These are phyloP conservation scores for Mortierella hygrophila DNA, from an alignment of 192 early-diverging fungal genomes.

Conservation along the genomic window DNA sequence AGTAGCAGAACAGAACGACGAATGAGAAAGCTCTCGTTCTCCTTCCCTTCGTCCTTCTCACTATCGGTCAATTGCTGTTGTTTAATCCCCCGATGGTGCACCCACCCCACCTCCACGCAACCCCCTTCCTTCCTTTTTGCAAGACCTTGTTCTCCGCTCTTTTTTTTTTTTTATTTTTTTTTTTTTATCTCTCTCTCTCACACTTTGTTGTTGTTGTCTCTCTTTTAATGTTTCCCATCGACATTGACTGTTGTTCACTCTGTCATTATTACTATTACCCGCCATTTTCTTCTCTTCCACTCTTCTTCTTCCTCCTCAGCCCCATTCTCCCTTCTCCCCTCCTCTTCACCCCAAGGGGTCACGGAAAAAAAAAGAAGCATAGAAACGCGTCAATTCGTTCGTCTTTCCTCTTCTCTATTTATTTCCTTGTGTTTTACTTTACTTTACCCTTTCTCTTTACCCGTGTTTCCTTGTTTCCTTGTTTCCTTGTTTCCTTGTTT, in stretches of 20 bases:
- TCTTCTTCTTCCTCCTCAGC: neutral
- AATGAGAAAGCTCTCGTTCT: neutral
- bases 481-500: too few species aligned
- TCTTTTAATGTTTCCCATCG: too few species aligned
- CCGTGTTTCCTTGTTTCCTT: too few species aligned
- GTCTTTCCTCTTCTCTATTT: neutral
- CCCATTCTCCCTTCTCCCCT: neutral
- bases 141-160: neutral
- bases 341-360: neutral
- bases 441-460: neutral
- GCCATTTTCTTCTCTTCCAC: too few species aligned
- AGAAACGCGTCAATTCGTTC: neutral
- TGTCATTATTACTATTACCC: too few species aligned
- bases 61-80: neutral
- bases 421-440: neutral
- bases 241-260: neutral
- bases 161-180: neutral
- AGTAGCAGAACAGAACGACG: too few species aligned
- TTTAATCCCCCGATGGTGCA: slow-evolving; percentile 2
- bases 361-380: neutral
- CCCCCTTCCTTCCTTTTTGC: neutral
- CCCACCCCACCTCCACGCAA: neutral
- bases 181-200: neutral
- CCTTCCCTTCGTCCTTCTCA: neutral
- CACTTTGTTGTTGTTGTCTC: neutral